A percentile compares a stretch with the other conserved stretches of the same genome.
phyloP scores from a whole-genome alignment of 352 stramenopile species.

The Phytophthora pseudosyringae region DNA sequence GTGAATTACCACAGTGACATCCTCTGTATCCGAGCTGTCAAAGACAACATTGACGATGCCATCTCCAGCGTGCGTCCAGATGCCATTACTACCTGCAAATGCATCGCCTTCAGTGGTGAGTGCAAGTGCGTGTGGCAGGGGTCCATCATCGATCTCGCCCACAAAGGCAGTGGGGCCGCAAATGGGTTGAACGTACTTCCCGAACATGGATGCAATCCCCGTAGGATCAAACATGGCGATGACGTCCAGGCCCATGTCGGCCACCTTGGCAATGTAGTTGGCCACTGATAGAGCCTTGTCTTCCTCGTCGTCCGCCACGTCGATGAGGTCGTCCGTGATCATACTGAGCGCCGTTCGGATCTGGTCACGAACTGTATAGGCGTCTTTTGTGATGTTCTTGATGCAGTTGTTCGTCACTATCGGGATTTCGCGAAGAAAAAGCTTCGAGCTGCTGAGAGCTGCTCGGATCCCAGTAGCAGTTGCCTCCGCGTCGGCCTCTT shows the following conservation, averaged over 20 bases:
- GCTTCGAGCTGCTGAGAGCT: conserved; percentile 39
- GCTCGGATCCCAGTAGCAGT: conserved; percentile 44
- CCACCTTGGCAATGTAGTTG: conserved; percentile 52
- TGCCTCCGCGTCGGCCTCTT: conserved; percentile 28
- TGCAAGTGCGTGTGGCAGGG: conserved; percentile 40
- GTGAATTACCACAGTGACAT: conserved; percentile 51
- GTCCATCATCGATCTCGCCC: conserved; percentile 58
- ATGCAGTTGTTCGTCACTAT: conserved; percentile 51
- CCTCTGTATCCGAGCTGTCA: conserved; percentile 42
- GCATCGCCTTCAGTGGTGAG: conserved; percentile 43
- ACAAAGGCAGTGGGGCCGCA: conserved; percentile 56
- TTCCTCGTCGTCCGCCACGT: conserved; percentile 30
- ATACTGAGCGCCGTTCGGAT: conserved; percentile 54
- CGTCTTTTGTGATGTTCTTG: conserved; percentile 29
- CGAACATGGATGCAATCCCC: conserved; percentile 50
- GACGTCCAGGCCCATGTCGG: conserved; percentile 51
- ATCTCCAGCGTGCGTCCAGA: conserved; percentile 44
- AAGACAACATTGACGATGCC: conserved; percentile 46
- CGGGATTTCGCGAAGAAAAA: conserved; percentile 60
- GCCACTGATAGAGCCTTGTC: conserved; percentile 39
- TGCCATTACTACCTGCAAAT: conserved; percentile 43
- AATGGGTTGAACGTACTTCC: conserved; percentile 62
- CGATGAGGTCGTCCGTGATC: conserved; percentile 57
- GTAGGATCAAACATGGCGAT: conserved; percentile 65
- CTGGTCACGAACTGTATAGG: conserved; percentile 44